These are phyloP conservation scores for Xylariaceae sp. DNA, from an alignment of 2,329 filamentous ascomycete genomes.

Conservation along the genomic window DNA sequence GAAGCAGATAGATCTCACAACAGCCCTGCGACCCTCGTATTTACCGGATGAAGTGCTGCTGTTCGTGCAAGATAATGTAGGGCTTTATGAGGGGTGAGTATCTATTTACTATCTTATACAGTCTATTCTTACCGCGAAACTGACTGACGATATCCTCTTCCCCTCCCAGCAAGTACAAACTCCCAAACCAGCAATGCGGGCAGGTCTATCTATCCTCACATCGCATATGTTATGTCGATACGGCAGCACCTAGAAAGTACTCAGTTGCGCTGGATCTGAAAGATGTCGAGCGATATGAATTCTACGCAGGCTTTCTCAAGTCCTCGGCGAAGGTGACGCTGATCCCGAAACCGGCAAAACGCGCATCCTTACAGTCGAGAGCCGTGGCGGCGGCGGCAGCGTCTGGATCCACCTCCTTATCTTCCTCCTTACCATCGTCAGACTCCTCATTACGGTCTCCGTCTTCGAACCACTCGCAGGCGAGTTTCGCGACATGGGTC, in stretches of 20 bases:
- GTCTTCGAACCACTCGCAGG: constrained; percentile 42
- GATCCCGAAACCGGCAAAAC: constrained; percentile 72
- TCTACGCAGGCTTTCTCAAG: constrained; percentile 89
- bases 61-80: constrained; percentile 96
- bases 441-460: constrained; percentile 37
- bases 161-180: constrained; percentile 75
- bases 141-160: constrained; percentile 9
- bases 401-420: constrained; percentile 39
- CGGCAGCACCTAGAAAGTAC: constrained; percentile 74
- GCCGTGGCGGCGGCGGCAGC: constrained; percentile 44
- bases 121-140: background rate
- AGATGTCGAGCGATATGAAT: constrained; percentile 84
- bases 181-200: constrained; percentile 88
- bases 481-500: constrained; percentile 76
- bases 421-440: constrained; percentile 29
- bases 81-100: constrained; percentile 90
- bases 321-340: constrained; percentile 92
- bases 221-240: constrained; percentile 90
- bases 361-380: constrained; percentile 53
- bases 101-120: background rate
- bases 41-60: constrained; percentile 90
- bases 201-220: constrained; percentile 96
- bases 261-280: constrained; percentile 84
- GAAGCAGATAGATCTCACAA: constrained; percentile 91
- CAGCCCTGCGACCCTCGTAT: constrained; percentile 86